Evolutionary conservation across 1,139 yeast species (phyloP), one percentile per base, ranked within the genome.

Genomic region (Blastobotrys elegans): DNA sequence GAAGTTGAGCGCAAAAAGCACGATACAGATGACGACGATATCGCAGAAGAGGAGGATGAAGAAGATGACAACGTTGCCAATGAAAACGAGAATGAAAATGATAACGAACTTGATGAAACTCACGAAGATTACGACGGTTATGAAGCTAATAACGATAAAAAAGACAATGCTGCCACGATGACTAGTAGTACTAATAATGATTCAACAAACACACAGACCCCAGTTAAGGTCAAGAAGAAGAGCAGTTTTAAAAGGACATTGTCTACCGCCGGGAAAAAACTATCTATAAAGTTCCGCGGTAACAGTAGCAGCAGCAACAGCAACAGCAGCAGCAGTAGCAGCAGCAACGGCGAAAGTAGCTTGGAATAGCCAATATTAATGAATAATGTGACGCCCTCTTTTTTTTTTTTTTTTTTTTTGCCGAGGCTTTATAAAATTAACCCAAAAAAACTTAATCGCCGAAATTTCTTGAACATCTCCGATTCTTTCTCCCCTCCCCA

Each of bases 191-290:
- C 16, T 35, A 20, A 35, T 21, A 14, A 13, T 10, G 7, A 6
- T 6, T 13, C 26, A 7, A 22, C 22, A 8, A 17, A 38, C 16
- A 13, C 3, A n/a, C 35, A 21, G 40, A 39, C 8, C 8, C 27
- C 27, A 13, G 31, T 21, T 27, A 24, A 26, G 37, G 41, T 26
- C 20, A 41, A 41, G 42, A 46, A 40, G 18, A 46, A 34, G 24
- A 27, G 16, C 14, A 35, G 41, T n/a, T 43, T 46, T 18, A 42
- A 42, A 31, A 43, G 46, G 20, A 46, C 49, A 3, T 33, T 46
- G 18, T 40, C 42, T 2, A 36, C 48, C 4, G 48, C 48, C 27
- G 36, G 49, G 10, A 46, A 46, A 24, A 46, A 46, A 36, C 40
- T 46, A 21, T 42, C 49, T 7, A 32, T 46, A 27, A 46, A 46